Evolutionary conservation across 192 early-diverging fungal genomes (phyloP).

Genomic region (Entomortierella lignicola): DNA sequence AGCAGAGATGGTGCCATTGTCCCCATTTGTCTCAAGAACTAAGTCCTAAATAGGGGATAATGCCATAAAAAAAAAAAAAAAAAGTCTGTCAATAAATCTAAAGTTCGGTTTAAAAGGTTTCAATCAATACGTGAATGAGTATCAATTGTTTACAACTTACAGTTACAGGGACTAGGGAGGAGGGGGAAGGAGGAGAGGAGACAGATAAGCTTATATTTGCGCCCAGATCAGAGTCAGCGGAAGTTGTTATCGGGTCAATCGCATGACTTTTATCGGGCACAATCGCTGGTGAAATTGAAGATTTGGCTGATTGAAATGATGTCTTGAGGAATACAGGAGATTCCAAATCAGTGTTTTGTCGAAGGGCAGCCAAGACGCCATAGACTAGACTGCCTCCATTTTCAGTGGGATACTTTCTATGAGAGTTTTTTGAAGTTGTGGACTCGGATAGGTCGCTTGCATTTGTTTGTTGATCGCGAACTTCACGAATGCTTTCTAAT

Average conservation of each 20-base stretch:
- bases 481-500: slow-evolving; percentile 1
- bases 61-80: too few relatives aligned
- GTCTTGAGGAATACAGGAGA: neutral
- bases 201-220: neutral
- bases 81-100: too few relatives aligned
- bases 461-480: neutral
- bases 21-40: too few relatives aligned
- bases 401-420: slow-evolving; percentile 36
- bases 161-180: neutral
- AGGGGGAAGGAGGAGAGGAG: neutral
- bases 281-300: neutral
- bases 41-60: too few relatives aligned
- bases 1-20: neutral
- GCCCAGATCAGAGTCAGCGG: neutral
- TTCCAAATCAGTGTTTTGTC: slow-evolving; percentile 30
- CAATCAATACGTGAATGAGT: too few relatives aligned
- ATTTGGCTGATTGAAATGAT: neutral
- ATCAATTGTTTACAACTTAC: neutral
- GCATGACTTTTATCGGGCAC: neutral
- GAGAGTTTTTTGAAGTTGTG: neutral
- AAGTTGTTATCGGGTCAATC: neutral
- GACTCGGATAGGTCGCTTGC: neutral
- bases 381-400: slow-evolving; percentile 29
- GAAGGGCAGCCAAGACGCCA: slow-evolving; percentile 28
- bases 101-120: too few relatives aligned